Percentiles rank a stretch among this genome's conserved stretches.
These are phyloP conservation scores for Wickerhamiella occidentalis DNA, from an alignment of 805 yeast species.

Conservation along the genomic window DNA sequence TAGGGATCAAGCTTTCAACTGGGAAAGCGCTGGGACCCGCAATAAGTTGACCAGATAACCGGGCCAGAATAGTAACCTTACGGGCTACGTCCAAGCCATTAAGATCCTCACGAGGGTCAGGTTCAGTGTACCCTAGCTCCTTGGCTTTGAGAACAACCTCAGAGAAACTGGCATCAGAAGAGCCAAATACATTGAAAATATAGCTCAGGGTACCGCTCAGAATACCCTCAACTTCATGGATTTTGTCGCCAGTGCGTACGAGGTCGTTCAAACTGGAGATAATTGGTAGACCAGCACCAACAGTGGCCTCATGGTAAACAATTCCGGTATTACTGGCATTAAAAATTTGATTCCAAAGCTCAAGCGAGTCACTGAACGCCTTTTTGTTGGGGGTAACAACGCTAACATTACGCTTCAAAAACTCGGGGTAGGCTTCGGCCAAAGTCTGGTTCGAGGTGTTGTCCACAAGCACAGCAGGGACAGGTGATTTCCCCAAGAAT, in stretches of 20 bases:
- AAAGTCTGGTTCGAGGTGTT: slow-evolving; percentile 78
- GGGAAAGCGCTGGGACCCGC: slow-evolving; percentile 87
- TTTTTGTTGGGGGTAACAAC: slow-evolving; percentile 98
- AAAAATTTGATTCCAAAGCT: slow-evolving; percentile 65
- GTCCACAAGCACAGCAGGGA: slow-evolving; percentile 78
- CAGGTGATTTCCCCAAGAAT: slow-evolving; percentile 51
- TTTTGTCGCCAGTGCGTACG: slow-evolving; percentile 84
- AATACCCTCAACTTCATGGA: slow-evolving; percentile 87
- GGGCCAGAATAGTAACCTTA: slow-evolving; percentile 90
- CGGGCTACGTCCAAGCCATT: slow-evolving; percentile 98
- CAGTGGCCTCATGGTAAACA: slow-evolving; percentile 96
- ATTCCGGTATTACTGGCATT: slow-evolving; percentile 47
- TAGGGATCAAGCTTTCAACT: slow-evolving; percentile 86
- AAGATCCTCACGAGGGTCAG: slow-evolving; percentile 98
- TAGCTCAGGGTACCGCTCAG: slow-evolving; percentile 92
- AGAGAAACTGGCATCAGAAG: slow-evolving; percentile 64
- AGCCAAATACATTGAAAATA: slow-evolving; percentile 86
- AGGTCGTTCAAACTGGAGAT: slow-evolving; percentile 80
- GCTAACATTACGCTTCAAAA: slow-evolving; percentile 68
- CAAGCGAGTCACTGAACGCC: slow-evolving; percentile 73
- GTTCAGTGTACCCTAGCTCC: slow-evolving; percentile 90
- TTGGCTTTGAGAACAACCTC: slow-evolving; percentile 85
- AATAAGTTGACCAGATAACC: slow-evolving; percentile 77
- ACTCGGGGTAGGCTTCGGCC: slow-evolving; percentile 65
- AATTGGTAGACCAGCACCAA: slow-evolving; percentile 96